Base-by-base conservation (phyloP, 768 basidiomycete genomes). In the Artomyces pyxidatus region DNA sequence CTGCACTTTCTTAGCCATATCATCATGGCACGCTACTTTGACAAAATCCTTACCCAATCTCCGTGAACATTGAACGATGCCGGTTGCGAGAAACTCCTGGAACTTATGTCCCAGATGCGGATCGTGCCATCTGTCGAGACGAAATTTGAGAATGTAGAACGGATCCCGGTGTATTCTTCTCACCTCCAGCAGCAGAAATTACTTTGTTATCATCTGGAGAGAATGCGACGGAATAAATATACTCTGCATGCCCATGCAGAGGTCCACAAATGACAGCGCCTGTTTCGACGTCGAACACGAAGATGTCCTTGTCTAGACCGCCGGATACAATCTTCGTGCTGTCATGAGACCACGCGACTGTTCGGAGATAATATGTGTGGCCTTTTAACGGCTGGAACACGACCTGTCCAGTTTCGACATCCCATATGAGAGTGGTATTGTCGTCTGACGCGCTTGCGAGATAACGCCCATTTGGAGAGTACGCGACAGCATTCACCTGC, bases 361-460 rank as follows among this genome's bases (percentile, higher is more conserved):
- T 4, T 25, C 43, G 38, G 22, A 50, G 37, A 17, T 42, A 45
- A 23, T 42, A 41, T 14, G 17, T 30, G 29, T 50, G 44, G 16
- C 32, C 44, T 1, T 40, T 38, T 11, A 47, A 37, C 17, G 8
- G n/a, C 6, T 42, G 16, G 6, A 66, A 61, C 12, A 76, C 50
- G 49, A 70, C 71, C 52, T 74, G 71, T 0, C 76, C 75, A 2
- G 67, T 68, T 35, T 56, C 49, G 4, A 67, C 60, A 55, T 77
- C 71, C 76, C 76, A 78, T 26, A 78, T 52, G 43, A 64, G 66
- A 51, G 76, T 71, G 17, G 65, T 61, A 61, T 75, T 72, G 59
- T 78, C 76, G 23, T 74, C 58, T 26, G 71, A 71, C 1, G 71
- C 75, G 0, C 76, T 74, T 4, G 69, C 74, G 7, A 72, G 44